Base-by-base conservation (phyloP, 2,329 filamentous ascomycete genomes). In the Nothophoma quercina region DNA sequence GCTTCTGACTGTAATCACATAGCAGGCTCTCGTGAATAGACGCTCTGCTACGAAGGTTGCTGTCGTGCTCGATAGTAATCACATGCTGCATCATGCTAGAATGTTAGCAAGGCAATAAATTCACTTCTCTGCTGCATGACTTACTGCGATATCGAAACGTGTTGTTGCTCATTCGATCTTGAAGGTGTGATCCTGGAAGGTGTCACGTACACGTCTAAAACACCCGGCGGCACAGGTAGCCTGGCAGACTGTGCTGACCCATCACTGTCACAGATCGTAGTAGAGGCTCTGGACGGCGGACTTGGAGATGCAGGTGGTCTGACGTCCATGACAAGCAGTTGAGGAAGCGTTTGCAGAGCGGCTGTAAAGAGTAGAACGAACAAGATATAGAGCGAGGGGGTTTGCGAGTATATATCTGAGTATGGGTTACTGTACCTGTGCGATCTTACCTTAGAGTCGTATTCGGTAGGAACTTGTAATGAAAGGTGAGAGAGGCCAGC, bases 31-130 rank as follows among this genome's bases (percentile, higher is more conserved):
- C 29, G 16, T 63, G 59, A 2, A 64, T 28, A 1, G 35, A 34
- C 12, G 40, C 38, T 16, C 47, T 51, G 5, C 29, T 19, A 5
- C 23, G 29, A 5, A 64, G 47, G 5, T 58, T 19, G 0, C 47
- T 16, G 2, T 62, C 65, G 19, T 45, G 63, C 15, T 58, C 41
- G 9, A 68, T 38, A 2, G 44, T 61, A 7, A 65, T 46, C 9
- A 51, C 41, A 0, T 56, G 58, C 6, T 56, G 33, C 45, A 61
- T 56, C 1, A 56, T 45, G 10, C 51, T 36, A 7, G 56, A 59
- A 22, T 13, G 8, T 16, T n/a, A 4, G 25, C 26, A 4, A 44
- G 40, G 16, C 4, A 25, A 13, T 13, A 9, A n/a, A 13, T n/a
- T n/a, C n/a, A n/a, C n/a, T n/a, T n/a, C n/a, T n/a, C n/a, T n/a